Evolutionary conservation across 2,329 filamentous ascomycete species (phyloP), one percentile per base, ranked within the genome.

Genomic region (Talaromyces pinophilus): DNA sequence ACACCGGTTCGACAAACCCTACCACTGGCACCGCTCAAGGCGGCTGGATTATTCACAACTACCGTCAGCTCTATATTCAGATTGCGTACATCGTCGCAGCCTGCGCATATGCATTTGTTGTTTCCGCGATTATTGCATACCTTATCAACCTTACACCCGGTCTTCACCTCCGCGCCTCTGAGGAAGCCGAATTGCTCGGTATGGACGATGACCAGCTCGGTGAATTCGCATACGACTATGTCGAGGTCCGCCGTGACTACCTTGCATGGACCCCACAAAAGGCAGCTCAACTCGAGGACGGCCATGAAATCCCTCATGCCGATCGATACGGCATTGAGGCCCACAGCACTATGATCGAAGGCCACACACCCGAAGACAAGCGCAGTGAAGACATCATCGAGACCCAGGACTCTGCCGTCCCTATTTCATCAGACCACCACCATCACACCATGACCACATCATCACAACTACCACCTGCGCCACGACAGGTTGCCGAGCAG

Each of bases 11-110:
- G 63, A 83, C 83, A 62, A 76, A 76, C 60, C 69, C 72, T 10
- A 68, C 67, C 17, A 81, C 79, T 1, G 78, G 79, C 19, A 73
- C 73, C 5, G 70, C 69, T 11, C 76, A 82, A 59, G 89, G 90
- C 62, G 90, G 90, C 66, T 92, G 89, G 89, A 82, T 91, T 73
- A 88, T 90, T 76, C 84, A 86, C 75, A 84, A 91, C 84, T 92
- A 84, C 74, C 82, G 89, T 71, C 89, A 91, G 79, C 82, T 92
- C 22, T 90, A 87, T 71, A 87, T 90, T 76, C 89, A 92, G 77
- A 81, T 92, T 63, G 88, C 89, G 65, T 90, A 89, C 75, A 86
- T 87, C 70, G 83, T 86, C 55, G 87, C 89, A 60, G 84, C 85
- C 63, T 87, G 88, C 74, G 83, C 81, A 63, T 92, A 90, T 82